A percentile compares a stretch with the other conserved stretches of the same genome.
These are phyloP conservation scores for Prunus persica DNA, from an alignment of 306 rosid genomes.

Conservation along the genomic window DNA sequence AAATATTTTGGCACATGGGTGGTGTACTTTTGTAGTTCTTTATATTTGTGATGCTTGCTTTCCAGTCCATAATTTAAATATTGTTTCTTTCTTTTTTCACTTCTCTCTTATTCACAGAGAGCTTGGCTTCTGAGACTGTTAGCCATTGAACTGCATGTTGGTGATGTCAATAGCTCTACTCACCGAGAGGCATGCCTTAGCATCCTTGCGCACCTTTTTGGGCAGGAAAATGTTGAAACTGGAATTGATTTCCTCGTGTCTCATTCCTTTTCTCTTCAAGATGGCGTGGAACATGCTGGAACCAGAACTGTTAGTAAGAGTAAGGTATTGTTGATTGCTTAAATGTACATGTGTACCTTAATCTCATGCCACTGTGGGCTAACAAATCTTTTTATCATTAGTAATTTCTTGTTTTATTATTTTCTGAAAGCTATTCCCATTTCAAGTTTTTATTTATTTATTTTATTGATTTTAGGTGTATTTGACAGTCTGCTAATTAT, in stretches of 20 bases:
- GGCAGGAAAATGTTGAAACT: constrained; percentile 44
- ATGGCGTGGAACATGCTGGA: constrained; percentile 49
- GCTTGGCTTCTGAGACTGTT: constrained; percentile 86
- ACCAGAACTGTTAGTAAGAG: constrained; percentile 64
- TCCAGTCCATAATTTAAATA: not conserved
- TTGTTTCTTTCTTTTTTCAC: not conserved
- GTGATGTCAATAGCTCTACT: constrained; percentile 60
- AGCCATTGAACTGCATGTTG: constrained; percentile 85
- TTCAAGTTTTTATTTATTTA: too few species aligned
- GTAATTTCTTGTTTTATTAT: not conserved
- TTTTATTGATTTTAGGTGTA: too few species aligned
- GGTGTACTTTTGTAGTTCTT: not conserved
- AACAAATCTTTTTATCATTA: too few species aligned
- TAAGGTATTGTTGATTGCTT: constrained; percentile 53
- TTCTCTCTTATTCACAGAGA: constrained; percentile 52
- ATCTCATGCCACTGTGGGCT: not conserved
- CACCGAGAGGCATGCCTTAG: constrained; percentile 69
- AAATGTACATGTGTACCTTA: constrained; percentile 14
- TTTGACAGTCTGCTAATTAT: too few species aligned
- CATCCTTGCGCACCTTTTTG: constrained; percentile 76
- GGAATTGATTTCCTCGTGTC: constrained; percentile 40
- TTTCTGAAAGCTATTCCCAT: not conserved
- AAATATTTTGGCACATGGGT: constrained; percentile 3
- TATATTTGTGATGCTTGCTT: not conserved
- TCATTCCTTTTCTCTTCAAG: constrained; percentile 34